Conservation (phyloP, 2,329 filamentous ascomycete species). For the Arthrocladium fulminans region DNA sequence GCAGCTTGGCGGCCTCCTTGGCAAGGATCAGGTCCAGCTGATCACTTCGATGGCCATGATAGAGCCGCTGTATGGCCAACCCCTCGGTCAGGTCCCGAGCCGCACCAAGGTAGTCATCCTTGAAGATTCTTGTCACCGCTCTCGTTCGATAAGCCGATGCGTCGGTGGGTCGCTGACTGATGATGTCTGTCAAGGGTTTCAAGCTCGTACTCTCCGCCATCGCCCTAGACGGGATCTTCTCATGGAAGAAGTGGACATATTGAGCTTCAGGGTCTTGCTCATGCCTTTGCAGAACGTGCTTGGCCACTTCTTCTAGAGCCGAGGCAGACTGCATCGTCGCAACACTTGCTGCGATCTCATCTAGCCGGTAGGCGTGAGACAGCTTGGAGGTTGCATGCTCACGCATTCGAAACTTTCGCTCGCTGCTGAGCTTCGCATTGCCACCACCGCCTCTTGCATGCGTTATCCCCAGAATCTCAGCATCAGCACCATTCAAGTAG, state of each 20-base stretch:
- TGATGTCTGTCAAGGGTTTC: conserved; percentile 57
- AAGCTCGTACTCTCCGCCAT: conserved; percentile 64
- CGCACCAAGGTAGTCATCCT: conserved; percentile 62
- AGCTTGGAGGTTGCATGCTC: conserved; percentile 73
- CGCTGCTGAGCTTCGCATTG: conserved; percentile 60
- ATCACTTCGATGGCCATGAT: conserved; percentile 44
- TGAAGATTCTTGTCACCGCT: conserved; percentile 66
- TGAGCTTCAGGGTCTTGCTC: conserved; percentile 63
- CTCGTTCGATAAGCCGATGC: conserved; percentile 62
- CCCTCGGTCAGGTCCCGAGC: conserved; percentile 62
- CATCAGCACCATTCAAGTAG: conserved; percentile 39
- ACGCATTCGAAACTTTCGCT: conserved; percentile 69
- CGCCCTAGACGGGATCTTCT: conserved; percentile 72
- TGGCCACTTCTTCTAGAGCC: conserved; percentile 66
- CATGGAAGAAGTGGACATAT: conserved; percentile 88
- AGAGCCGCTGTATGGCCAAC: conserved; percentile 47
- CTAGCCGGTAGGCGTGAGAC: conserved; percentile 65
- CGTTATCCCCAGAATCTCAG: conserved; percentile 49
- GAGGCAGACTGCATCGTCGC: conserved; percentile 75
- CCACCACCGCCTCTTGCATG: conserved; percentile 44
- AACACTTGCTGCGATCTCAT: conserved; percentile 76
- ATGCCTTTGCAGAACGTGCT: conserved; percentile 61
- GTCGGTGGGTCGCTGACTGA: conserved; percentile 54
- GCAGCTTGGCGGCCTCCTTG: conserved; percentile 33
- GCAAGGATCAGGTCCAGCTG: conserved; percentile 43